Base-by-base conservation (phyloP, 805 yeast species). In the Yamadazyma akitaensis region DNA sequence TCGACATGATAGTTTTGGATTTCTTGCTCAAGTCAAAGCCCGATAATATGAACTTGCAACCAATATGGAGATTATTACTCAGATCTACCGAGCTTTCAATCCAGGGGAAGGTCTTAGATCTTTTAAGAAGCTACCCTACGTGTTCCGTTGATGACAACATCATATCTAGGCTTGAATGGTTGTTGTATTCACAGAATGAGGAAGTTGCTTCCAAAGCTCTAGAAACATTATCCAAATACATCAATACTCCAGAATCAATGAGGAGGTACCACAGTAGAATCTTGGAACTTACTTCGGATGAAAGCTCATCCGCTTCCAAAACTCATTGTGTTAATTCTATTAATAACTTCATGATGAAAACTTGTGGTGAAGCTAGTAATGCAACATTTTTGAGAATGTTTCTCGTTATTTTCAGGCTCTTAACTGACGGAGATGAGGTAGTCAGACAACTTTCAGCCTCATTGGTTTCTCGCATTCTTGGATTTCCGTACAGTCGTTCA, bases 181-280 rank as follows among this genome's bases (percentile, higher is more conserved):
- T 32, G 14, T 32, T 41, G 26, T 25, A 14, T 16, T 33, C 31
- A 7, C 13, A 19, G 14, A 41, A 34, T n/a, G 40, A 42, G 5
- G 45, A 42, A 12, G 11, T 25, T 14, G 18, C 17, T n/a, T 26
- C 41, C n/a, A 37, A 31, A 13, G 30, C 41, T 9, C 19, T 43
- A 13, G 19, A 19, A 11, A 26, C 31, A 12, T 13, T 43, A 13
- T 28, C 46, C 4, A 36, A 36, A 13, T 36, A 37, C 16, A 13
- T 28, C 32, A 12, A 5, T 12, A 12, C 13, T 8, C 31, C 43
- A 11, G 21, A 32, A 13, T n/a, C 21, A 12, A 7, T 41, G 3
- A 8, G 16, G 12, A 35, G 8, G 72, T 26, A 34, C 16, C 17
- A 35, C 17, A 16, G n/a, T 1, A 30, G 17, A 30, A 16, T 40